Evolutionary conservation across 2,329 filamentous ascomycete genomes (phyloP), one percentile per base, ranked within the genome.

Genomic region (Neophaeococcomyces aloes): DNA sequence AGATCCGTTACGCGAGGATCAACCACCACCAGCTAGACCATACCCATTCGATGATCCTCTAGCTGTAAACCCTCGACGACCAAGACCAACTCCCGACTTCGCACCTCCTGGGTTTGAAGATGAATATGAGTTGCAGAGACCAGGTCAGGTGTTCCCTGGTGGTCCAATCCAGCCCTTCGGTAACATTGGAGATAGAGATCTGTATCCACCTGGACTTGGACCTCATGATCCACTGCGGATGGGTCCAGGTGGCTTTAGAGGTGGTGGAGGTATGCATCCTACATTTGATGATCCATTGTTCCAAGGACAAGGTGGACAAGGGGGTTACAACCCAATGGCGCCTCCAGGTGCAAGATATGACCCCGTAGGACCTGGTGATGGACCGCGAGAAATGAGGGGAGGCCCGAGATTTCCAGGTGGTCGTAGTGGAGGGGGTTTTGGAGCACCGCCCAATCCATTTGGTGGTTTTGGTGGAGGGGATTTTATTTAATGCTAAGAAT

Each of bases 291-390:
- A 96, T 58, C 86, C 86, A 5, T 64, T 95, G 37, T 94, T 94
- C 59, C 74, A 73, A 4, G 81, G 80, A 0, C 63, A 71, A 69
- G 67, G 60, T 5, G 62, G 69, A 2, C 63, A 64, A 29, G 68
- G 64, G 11, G 70, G 67, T 0, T 81, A 75, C 56, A 75, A 88
- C 57, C 79, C 82, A 1, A 81, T 81, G 59, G 81, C 78, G 21
- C 91, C 91, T 3, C 87, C 86, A 2, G 91, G 91, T 1, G 82
- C 87, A n/a, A 72, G 91, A 51, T 96, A 86, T 67, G 91, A 96
- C 67, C 89, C 89, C 2, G 65, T 88, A 17, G 84, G 83, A 0
- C 86, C 86, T 0, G 81, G 82, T 0, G 72, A 74, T 51, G 62
- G 63, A 29, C 74, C 75, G 17, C 67, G 66, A 13, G 70, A 66